Base-by-base conservation (phyloP, 2,329 filamentous ascomycete genomes). In the Paraconiothyrium brasiliense region DNA sequence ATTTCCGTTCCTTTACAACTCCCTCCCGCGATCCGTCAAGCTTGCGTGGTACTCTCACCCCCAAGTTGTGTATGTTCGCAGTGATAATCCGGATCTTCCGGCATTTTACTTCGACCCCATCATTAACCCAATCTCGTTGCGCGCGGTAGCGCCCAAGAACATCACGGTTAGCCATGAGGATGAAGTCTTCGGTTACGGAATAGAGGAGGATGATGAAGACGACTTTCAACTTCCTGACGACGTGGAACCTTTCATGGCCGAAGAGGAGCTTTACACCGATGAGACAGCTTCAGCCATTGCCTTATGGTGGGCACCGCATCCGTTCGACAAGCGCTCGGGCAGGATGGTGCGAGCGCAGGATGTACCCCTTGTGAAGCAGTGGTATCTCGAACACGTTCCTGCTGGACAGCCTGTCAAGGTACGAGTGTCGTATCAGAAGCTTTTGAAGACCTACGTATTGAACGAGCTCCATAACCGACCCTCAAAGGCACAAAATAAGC, bases 91-190 rank as follows among this genome's bases (percentile, higher is more conserved):
- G 2, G 93, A 92, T 72, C 84, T 99, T 58, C 95, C 95, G 1
- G 94, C 95, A 0, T 99, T 97, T 81, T 97, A 98, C 79, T 98
- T 98, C 80, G 95, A 98, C 75, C 92, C 94, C n/a, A 88, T 92
- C 70, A 97, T 99, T 79, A 97, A 98, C 76, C 96, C 96, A 0
- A 97, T 99, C 60, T 98, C 95, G 2, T 97, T 94, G 20, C 90
- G 95, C 64, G 94, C 93, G 11, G 93, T 98, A 41, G 93, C 93
- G 0, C 92, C 95, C 0, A 97, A 95, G 83, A 98, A 98, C 71
- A 86, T 97, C n/a, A 92, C 91, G 0, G 79, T 97, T 55, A 94
- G 91, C 67, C 94, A 96, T 63, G 96, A 99, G 79, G 95, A 99
- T 73, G 90, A 97, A 72, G 86, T 99, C 0, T 98, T 99, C 73